A percentile compares a stretch with the other conserved stretches of the same genome.
phyloP scores from a whole-genome alignment of 768 basidiomycete species.

The Mrakia gelida region DNA sequence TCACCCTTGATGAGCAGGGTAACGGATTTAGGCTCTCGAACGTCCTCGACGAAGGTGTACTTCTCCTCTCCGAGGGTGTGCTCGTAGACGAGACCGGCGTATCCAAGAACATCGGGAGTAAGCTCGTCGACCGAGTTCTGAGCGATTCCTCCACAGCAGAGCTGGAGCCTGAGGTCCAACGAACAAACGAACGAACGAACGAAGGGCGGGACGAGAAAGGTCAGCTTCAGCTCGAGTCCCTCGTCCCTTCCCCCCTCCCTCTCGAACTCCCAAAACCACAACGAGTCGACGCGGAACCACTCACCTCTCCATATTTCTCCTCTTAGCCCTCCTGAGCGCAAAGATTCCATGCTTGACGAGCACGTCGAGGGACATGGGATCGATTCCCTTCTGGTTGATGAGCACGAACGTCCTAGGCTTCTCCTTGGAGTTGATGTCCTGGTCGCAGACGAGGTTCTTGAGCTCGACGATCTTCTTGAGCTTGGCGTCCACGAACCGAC shows the following conservation, averaged over 20 bases:
- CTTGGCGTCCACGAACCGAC: slow-evolving; percentile 87
- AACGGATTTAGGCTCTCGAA: slow-evolving; percentile 88
- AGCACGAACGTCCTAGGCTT: slow-evolving; percentile 76
- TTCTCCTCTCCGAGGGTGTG: slow-evolving; percentile 99
- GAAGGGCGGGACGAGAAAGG: not conserved
- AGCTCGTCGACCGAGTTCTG: slow-evolving; percentile 98
- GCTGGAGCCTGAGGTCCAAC: slow-evolving; percentile 77
- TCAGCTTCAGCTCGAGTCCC: not conserved
- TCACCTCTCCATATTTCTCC: slow-evolving; percentile 97
- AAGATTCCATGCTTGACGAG: slow-evolving; percentile 95
- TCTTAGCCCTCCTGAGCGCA: slow-evolving; percentile 88
- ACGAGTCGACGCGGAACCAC: slow-evolving; percentile 36
- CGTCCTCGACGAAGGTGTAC: slow-evolving; percentile 95
- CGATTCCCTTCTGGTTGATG: slow-evolving; percentile 99
- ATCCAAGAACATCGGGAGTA: slow-evolving; percentile 82
- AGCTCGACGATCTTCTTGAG: slow-evolving; percentile 93
- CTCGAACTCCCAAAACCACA: not conserved
- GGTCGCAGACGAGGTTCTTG: slow-evolving; percentile 94
- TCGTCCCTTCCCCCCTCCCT: not conserved
- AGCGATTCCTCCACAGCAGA: slow-evolving; percentile 88
- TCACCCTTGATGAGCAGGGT: slow-evolving; percentile 88
- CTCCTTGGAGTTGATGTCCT: slow-evolving; percentile 68
- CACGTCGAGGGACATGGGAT: slow-evolving; percentile 91
- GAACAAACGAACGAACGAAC: too few relatives aligned
- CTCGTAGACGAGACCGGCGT: slow-evolving; percentile 98